These are phyloP conservation scores for Cladosporium sphaerospermum DNA, from an alignment of 2,329 filamentous ascomycete species.

Conservation along the genomic window DNA sequence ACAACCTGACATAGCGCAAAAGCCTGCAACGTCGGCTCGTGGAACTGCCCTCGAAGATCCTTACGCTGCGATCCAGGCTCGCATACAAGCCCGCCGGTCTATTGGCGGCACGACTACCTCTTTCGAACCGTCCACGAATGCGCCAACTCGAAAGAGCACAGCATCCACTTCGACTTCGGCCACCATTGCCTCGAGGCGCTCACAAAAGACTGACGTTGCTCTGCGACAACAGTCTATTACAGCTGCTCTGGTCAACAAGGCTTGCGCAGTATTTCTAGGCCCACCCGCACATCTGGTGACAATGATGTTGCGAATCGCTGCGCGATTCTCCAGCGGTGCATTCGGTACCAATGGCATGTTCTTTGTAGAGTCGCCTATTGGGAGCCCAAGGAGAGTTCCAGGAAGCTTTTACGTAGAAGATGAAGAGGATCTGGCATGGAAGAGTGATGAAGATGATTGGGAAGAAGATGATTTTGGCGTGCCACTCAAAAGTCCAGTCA, in stretches of 20 bases:
- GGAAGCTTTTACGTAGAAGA: slow-evolving; percentile 51
- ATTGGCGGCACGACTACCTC: slow-evolving; percentile 24
- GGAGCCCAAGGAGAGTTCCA: slow-evolving; percentile 51
- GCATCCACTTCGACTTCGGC: slow-evolving; percentile 20
- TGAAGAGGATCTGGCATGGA: slow-evolving; percentile 40
- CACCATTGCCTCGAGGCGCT: slow-evolving; percentile 14
- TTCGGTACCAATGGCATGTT: slow-evolving; percentile 21
- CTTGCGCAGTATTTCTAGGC: slow-evolving; percentile 67
- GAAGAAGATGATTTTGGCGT: slow-evolving; percentile 50
- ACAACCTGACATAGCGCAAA: no score
- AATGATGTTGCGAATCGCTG: slow-evolving; percentile 75
- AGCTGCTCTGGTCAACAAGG: slow-evolving; percentile 63
- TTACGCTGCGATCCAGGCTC: slow-evolving; percentile 29
- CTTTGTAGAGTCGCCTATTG: slow-evolving; percentile 24
- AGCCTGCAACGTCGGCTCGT: no score
- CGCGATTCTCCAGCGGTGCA: slow-evolving; percentile 56
- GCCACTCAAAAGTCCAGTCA: slow-evolving; percentile 33
- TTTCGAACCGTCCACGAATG: slow-evolving; percentile 31
- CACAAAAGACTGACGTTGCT: slow-evolving; percentile 5
- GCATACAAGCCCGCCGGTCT: slow-evolving; percentile 29
- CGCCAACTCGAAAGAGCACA: slow-evolving; percentile 36
- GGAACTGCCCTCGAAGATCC: slow-evolving; percentile 16
- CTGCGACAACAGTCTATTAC: slow-evolving; percentile 21
- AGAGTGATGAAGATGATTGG: slow-evolving; percentile 15
- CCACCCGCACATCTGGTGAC: slow-evolving; percentile 74